Evolutionary conservation across 2,329 filamentous ascomycete genomes (phyloP), one percentile per base, ranked within the genome.

Genomic region (Aphanoascus verrucosus): DNA sequence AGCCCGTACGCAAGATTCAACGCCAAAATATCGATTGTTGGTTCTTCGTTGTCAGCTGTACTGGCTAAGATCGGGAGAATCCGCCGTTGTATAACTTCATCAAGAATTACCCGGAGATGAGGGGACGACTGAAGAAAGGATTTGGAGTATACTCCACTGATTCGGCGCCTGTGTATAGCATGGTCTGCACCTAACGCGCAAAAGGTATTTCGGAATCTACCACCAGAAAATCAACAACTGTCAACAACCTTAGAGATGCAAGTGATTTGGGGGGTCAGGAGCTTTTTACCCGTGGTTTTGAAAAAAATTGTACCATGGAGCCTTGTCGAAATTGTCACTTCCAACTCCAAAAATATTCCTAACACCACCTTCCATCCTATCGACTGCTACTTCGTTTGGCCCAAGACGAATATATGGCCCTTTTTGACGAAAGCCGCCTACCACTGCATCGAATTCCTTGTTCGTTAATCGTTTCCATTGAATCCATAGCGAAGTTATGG

Each of bases 71-170:
- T 49, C 3, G 83, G 82, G 2, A 86, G 66, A 7, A 88, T 69
- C 5, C 82, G 72, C 0, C 72, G 65, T 55, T 77, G 76, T 1
- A 88, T 57, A 17, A 88, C 75, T 7, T 63, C 63, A 1, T 72
- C 66, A 3, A 78, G 73, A 58, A 86, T 79, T 0, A 66, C 69
- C 0, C 69, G 67, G 9, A 84, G 65, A 1, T 80, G 72, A 0
- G 69, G 62, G 3, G 82, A 86, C 4, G 72, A 70, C 55, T 80
- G 77, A 35, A 90, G 71, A 47, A 73, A 80, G 0, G 84, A 85
- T 64, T 89, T 90, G 50, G 85, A 86, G 69, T 88, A 90, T 50
- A 85, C 76, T 59, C 86, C 80, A 53, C 82, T 83, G 20, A 90
- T 70, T 78, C 88, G 84, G 15, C 84, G 78, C 64, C 88, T 89